Conservation (phyloP, 2,329 filamentous ascomycete species). For the Cercospora berteroae region DNA sequence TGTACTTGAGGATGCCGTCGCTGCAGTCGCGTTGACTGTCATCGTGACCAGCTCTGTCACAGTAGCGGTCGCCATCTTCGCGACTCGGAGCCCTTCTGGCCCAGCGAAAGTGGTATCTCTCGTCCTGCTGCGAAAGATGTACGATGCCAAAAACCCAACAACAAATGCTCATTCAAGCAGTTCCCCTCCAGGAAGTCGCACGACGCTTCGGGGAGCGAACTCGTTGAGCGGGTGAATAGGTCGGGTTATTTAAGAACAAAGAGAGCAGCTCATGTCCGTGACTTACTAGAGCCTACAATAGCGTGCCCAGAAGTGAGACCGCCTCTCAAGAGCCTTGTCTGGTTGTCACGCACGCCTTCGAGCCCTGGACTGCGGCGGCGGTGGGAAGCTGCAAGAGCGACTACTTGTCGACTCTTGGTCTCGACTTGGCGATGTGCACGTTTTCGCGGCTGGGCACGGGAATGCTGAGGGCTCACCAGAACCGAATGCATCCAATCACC, state of each 20-base stretch:
- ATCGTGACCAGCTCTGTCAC: conserved; percentile 25
- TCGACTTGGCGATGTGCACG: conserved; percentile 12
- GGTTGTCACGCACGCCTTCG: neutral
- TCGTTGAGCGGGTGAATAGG: neutral
- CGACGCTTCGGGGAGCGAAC: neutral
- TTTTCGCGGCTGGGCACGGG: neutral
- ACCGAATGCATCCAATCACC: neutral
- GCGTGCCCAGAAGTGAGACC: conserved; percentile 6
- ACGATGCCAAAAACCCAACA: neutral
- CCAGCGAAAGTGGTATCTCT: neutral
- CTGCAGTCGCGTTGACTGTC: conserved; percentile 22
- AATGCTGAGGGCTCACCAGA: neutral
- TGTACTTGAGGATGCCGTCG: conserved; percentile 24
- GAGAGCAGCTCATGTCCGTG: neutral
- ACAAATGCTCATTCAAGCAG: neutral
- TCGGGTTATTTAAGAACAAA: neutral
- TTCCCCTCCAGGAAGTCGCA: neutral
- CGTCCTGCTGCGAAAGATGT: neutral
- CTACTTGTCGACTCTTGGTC: conserved; percentile 5
- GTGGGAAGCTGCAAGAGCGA: neutral
- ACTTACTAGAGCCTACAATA: conserved; percentile 13
- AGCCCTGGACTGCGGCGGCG: neutral
- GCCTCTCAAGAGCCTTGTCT: conserved; percentile 1
- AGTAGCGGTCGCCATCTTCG: conserved; percentile 23
- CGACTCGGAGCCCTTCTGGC: conserved; percentile 6